Base-by-base conservation (phyloP, 2,329 filamentous ascomycete genomes). In the Lachnellula hyalina region DNA sequence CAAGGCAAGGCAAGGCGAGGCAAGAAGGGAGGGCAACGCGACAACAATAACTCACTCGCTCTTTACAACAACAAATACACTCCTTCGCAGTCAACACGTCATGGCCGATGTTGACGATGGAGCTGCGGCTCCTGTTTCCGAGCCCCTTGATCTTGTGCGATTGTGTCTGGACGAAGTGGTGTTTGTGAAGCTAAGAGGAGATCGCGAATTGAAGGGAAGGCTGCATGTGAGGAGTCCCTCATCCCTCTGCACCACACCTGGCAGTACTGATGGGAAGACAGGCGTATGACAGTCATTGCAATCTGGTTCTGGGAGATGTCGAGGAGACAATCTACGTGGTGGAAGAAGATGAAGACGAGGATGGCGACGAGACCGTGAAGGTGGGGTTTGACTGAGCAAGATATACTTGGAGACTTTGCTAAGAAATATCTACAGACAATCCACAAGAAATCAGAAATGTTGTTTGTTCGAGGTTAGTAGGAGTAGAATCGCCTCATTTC, bases 281-380 rank as follows among this genome's bases (percentile, higher is more conserved):
- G 94, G 94, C 94, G 53, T 99, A 99, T 71, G 94, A 99, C 71
- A 96, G 90, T 68, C 94, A 99, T 73, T 99, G 95, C 81, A 99
- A 99, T 69, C 75, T 99, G 45, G 90, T 99, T 5, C 80, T 99
- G 5, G 93, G 94, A 52, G 94, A 99, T 63, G 94, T 97, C 4
- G 91, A 96, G 70, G 94, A 99, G 78, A 97, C 93, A 6, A 91
- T 99, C 63, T 99, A 96, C 70, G 80, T 93, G 35, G 86, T 96
- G 4, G 92, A 96, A 56, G 92, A 96, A 57, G 88, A 91, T 14
- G 92, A 96, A 57, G 88, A 91, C 14, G 90, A 95, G 41, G 83
- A 87, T 15, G 87, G 90, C 21, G 85, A 88, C 55, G 86, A 93
- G 55, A 83, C 83, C 28, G 78, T 90, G 66, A 89, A 85, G 78